Evolutionary conservation across 73 alveolate genomes (phyloP).

Genomic region (Paramecium tetraurelia): DNA sequence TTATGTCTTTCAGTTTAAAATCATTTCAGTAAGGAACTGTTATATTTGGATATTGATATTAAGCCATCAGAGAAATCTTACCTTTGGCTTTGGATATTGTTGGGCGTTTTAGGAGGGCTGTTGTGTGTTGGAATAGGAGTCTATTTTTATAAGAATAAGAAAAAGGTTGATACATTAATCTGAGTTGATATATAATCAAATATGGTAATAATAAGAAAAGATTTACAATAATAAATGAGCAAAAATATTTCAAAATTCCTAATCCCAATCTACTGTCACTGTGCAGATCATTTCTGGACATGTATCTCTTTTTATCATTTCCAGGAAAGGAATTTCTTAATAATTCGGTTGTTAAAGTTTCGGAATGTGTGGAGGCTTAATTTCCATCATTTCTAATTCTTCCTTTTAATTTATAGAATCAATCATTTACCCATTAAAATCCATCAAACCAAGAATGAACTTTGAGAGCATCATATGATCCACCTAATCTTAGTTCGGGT

Average conservation of each 20-base stretch:
- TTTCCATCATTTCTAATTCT: conserved; percentile 36
- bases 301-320: conserved; percentile 43
- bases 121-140: not conserved
- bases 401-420: not conserved
- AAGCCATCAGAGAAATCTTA: not conserved
- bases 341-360: not conserved
- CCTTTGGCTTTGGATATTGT: not conserved
- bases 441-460: conserved; percentile 63
- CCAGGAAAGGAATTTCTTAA: not conserved
- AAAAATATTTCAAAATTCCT: conserved; percentile 50
- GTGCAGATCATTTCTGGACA: conserved; percentile 34
- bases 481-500: conserved; percentile 59
- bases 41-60: not conserved
- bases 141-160: not conserved
- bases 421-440: conserved; percentile 50
- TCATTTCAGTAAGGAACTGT: not conserved
- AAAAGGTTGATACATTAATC: not conserved
- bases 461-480: conserved; percentile 60
- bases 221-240: not conserved
- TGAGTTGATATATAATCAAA: not conserved
- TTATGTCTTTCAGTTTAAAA: not conserved
- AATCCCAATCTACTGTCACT: conserved; percentile 46
- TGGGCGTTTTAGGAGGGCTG: not conserved
- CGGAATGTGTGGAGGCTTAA: conserved; percentile 58
- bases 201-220: not conserved